Conservation (phyloP, 208 protist species). For the Spironucleus salmonicida region DNA sequence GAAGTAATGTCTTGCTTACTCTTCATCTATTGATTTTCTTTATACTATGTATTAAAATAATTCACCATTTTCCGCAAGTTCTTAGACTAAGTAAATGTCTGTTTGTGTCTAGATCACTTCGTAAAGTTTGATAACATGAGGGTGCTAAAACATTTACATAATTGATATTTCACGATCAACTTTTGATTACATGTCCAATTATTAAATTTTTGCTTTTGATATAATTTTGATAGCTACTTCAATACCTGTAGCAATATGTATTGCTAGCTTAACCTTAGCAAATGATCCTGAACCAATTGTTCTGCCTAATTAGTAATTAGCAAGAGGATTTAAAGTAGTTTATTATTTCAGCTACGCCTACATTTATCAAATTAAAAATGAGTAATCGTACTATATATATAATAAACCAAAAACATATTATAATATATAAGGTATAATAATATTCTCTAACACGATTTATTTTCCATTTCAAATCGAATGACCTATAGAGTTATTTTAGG, state of each 20-base stretch:
- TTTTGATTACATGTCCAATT: constrained; percentile 59
- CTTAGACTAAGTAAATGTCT: constrained; percentile 46
- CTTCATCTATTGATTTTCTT: constrained; percentile 59
- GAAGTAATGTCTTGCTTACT: constrained; percentile 66
- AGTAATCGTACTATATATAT: too few relatives aligned
- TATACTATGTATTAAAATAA: constrained; percentile 66
- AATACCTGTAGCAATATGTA: constrained; percentile 76
- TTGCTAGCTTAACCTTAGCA: constrained; percentile 56
- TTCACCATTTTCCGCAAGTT: constrained; percentile 60
- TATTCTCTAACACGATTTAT: too few relatives aligned
- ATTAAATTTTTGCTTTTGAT: constrained; percentile 85
- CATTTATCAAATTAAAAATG: too few relatives aligned
- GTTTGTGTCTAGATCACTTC: constrained; percentile 33
- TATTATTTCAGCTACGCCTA: too few relatives aligned
- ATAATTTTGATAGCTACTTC: constrained; percentile 95
- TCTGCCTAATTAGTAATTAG: constrained; percentile 34
- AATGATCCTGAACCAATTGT: constrained; percentile 50
- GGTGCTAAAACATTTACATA: constrained; percentile 86
- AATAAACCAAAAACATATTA: too few relatives aligned
- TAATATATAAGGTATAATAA: too few relatives aligned
- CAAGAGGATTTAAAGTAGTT: too few relatives aligned
- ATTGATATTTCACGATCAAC: constrained; percentile 93
- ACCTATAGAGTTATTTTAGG: too few relatives aligned
- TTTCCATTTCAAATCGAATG: too few relatives aligned
- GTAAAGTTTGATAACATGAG: constrained; percentile 77